Percentiles rank a stretch among this genome's conserved stretches.
phyloP scores from a whole-genome alignment of 805 yeast species.

The Cyberlindnera subsufficiens region DNA sequence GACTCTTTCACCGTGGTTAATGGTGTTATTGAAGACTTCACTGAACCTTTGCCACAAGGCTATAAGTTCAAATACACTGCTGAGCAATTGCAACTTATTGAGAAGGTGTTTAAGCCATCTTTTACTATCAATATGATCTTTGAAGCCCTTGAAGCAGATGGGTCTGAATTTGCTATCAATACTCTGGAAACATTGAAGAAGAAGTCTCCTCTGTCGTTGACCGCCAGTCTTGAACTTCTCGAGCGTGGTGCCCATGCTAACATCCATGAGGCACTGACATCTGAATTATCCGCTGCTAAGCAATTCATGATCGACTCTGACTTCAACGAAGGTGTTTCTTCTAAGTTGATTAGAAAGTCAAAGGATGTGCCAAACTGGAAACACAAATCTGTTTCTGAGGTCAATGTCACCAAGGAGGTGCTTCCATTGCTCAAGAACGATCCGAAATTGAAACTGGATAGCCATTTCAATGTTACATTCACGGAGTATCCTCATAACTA shows the following conservation, averaged over 20 bases:
- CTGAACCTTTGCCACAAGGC: constrained; percentile 57
- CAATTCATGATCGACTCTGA: constrained; percentile 63
- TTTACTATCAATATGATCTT: constrained; percentile 42
- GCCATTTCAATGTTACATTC: constrained; percentile 31
- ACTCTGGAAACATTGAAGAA: constrained; percentile 49
- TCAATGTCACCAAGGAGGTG: constrained; percentile 24
- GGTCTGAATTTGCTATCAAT: constrained; percentile 58
- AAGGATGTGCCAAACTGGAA: constrained; percentile 44
- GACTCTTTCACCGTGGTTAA: constrained; percentile 44
- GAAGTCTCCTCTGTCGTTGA: constrained; percentile 76
- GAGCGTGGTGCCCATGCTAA: constrained; percentile 53
- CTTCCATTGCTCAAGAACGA: constrained; percentile 26
- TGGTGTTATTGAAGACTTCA: constrained; percentile 72
- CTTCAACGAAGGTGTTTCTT: constrained; percentile 64
- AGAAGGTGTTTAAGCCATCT: constrained; percentile 52
- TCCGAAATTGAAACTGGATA: constrained; percentile 25
- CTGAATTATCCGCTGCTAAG: constrained; percentile 73
- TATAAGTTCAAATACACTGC: constrained; percentile 53
- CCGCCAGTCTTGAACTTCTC: constrained; percentile 64
- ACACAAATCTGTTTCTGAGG: constrained; percentile 36
- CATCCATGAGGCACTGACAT: constrained; percentile 59
- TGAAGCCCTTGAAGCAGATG: constrained; percentile 41
- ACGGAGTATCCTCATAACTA: constrained; percentile 44
- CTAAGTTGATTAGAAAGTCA: constrained; percentile 57
- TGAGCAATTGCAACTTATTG: constrained; percentile 59